Conservation (phyloP, 805 yeast genomes). For the Kluyveromyces aestuarii region DNA sequence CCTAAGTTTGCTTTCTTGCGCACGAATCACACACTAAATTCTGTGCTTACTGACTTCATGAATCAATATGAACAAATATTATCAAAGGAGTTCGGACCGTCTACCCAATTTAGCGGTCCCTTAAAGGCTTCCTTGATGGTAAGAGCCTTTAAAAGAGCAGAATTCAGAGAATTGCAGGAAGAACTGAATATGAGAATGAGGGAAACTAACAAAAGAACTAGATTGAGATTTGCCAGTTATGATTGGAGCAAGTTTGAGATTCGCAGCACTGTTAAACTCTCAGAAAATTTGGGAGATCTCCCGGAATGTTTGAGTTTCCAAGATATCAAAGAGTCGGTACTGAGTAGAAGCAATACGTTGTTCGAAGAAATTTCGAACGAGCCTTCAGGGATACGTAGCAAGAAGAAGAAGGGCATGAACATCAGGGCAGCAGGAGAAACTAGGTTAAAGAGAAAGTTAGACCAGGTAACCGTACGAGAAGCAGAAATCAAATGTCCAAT, state of each 20-base stretch:
- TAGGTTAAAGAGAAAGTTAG: conserved; percentile 29
- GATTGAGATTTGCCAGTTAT: conserved; percentile 57
- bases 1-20: conserved; percentile 63
- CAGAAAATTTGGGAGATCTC: conserved; percentile 47
- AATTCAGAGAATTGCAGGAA: conserved; percentile 33
- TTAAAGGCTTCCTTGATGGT: conserved; percentile 33
- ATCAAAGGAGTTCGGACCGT: conserved; percentile 10
- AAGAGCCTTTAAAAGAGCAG: conserved; percentile 48
- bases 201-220: conserved; percentile 28
- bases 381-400: background rate
- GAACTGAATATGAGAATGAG: conserved; percentile 30
- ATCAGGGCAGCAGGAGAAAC: conserved; percentile 66
- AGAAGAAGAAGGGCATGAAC: conserved; percentile 43
- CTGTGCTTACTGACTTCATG: conserved; percentile 39
- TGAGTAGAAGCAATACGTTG: background rate
- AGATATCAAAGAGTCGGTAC: conserved; percentile 1
- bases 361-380: background rate
- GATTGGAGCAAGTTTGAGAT: conserved; percentile 83
- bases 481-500: conserved; percentile 63
- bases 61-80: conserved; percentile 44
- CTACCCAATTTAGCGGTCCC: conserved; percentile 21
- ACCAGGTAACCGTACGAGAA: conserved; percentile 12
- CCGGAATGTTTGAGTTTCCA: conserved; percentile 44
- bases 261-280: conserved; percentile 60
- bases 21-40: conserved; percentile 49